phyloP scores from a whole-genome alignment of 306 rosid species.

The Cicer chorassanicum region DNA sequence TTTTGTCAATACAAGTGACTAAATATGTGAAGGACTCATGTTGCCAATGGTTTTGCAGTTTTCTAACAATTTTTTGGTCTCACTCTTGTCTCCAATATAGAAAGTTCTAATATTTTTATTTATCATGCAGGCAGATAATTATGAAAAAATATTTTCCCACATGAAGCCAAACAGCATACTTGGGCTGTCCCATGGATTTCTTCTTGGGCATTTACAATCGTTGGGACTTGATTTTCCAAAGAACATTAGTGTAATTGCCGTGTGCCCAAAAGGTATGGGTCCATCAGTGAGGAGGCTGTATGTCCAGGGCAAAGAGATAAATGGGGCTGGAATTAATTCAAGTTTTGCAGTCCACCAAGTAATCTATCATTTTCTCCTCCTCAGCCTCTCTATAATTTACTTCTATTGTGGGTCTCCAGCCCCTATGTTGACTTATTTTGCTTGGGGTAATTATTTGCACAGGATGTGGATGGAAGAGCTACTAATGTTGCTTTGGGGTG shows the following conservation, averaged over 20 bases:
- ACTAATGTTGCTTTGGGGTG: slow-evolving; percentile 90
- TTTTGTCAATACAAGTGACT: slow-evolving; percentile 14
- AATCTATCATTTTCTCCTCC: slow-evolving; percentile 11
- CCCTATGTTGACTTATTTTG: slow-evolving; percentile 8
- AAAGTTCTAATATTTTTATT: slow-evolving; percentile 25
- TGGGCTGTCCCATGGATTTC: slow-evolving; percentile 98
- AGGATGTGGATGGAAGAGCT: slow-evolving; percentile 93
- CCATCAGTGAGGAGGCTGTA: slow-evolving; percentile 96
- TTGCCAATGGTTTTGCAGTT: slow-evolving; percentile 20
- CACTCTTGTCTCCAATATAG: not conserved
- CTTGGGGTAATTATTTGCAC: slow-evolving; percentile 31
- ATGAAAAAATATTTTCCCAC: slow-evolving; percentile 71
- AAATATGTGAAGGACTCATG: not conserved
- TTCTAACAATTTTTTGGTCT: not conserved
- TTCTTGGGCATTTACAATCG: slow-evolving; percentile 92
- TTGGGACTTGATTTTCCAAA: slow-evolving; percentile 82
- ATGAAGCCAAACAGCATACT: slow-evolving; percentile 95
- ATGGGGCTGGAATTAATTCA: slow-evolving; percentile 94
- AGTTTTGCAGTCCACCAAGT: slow-evolving; percentile 97
- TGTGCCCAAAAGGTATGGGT: slow-evolving; percentile 98
- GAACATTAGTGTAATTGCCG: slow-evolving; percentile 87
- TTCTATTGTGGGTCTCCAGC: not conserved
- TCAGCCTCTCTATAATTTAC: not conserved
- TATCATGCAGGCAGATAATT: slow-evolving; percentile 81
- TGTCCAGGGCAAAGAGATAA: slow-evolving; percentile 95